Conservation (phyloP, 331 rosid genomes). For the Pyracantha coccinea region DNA sequence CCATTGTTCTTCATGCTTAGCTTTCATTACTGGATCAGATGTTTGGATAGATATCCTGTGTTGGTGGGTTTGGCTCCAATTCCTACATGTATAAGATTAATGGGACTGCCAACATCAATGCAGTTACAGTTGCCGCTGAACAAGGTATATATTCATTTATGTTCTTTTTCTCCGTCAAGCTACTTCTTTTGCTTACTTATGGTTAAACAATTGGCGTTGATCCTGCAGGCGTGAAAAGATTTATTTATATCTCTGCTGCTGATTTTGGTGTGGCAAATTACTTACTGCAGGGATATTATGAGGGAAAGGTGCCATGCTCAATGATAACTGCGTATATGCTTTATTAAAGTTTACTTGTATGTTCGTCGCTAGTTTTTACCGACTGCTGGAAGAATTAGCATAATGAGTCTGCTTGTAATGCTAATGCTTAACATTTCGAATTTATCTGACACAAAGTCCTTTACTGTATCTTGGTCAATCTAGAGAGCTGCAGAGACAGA, state of each 20-base stretch:
- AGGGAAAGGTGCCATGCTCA: constrained; percentile 67
- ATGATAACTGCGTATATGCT: background rate
- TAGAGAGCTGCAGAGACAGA: constrained; percentile 96
- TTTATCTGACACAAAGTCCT: constrained; percentile 13
- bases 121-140: constrained; percentile 84
- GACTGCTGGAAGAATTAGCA: background rate
- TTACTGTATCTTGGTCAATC: constrained; percentile 15
- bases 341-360: background rate
- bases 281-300: constrained; percentile 74
- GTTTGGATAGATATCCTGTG: constrained; percentile 66
- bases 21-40: background rate
- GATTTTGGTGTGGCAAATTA: constrained; percentile 83
- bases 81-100: constrained; percentile 90
- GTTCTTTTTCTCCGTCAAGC: background rate
- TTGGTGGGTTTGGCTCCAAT: constrained; percentile 97
- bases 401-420: background rate
- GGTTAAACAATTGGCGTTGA: background rate
- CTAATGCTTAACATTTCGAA: background rate
- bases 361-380: background rate
- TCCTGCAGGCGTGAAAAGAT: constrained; percentile 80
- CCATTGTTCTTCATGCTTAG: background rate
- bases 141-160: constrained; percentile 41
- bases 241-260: constrained; percentile 90
- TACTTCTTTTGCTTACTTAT: background rate
- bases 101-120: constrained; percentile 95